Conservation (phyloP, 116 monocot species). For the Papilionanthe hybrid region DNA sequence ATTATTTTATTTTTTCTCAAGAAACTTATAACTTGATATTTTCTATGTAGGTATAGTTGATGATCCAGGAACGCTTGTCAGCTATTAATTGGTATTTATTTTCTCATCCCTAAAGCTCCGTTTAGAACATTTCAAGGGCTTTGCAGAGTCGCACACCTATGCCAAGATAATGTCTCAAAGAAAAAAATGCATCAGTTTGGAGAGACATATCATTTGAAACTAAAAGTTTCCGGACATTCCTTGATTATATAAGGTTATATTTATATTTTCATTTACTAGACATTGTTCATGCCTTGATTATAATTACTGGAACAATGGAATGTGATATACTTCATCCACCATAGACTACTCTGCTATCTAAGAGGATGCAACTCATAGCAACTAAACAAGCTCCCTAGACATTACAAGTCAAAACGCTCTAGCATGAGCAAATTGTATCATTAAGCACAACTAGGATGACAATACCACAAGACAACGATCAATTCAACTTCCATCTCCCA, state of each 20-base stretch:
- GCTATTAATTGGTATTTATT: constrained; percentile 88
- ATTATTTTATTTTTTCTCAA: background rate
- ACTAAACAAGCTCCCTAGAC: too few relatives aligned
- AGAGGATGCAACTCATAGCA: too few relatives aligned
- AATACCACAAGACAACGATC: too few relatives aligned
- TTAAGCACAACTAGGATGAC: too few relatives aligned
- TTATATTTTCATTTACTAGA: constrained; percentile 85
- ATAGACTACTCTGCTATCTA: too few relatives aligned
- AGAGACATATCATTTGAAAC: constrained; percentile 95
- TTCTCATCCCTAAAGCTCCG: constrained; percentile 86
- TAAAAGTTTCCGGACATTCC: constrained; percentile 91
- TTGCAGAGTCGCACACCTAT: constrained; percentile 64
- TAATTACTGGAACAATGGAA: constrained; percentile 92
- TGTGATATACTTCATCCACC: constrained; percentile 79
- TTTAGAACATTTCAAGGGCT: constrained; percentile 59
- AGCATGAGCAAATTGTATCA: too few relatives aligned
- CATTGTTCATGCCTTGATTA: constrained; percentile 82
- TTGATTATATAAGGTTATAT: constrained; percentile 84
- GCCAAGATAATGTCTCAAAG: constrained; percentile 69
- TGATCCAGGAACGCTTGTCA: constrained; percentile 81
- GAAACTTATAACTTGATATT: background rate
- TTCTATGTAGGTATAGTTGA: constrained; percentile 63
- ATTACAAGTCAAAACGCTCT: too few relatives aligned
- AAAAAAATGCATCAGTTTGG: constrained; percentile 73
- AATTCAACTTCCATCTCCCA: too few relatives aligned